Evolutionary conservation across 306 rosid genomes (phyloP).

Genomic region (Rubus parviflorus): DNA sequence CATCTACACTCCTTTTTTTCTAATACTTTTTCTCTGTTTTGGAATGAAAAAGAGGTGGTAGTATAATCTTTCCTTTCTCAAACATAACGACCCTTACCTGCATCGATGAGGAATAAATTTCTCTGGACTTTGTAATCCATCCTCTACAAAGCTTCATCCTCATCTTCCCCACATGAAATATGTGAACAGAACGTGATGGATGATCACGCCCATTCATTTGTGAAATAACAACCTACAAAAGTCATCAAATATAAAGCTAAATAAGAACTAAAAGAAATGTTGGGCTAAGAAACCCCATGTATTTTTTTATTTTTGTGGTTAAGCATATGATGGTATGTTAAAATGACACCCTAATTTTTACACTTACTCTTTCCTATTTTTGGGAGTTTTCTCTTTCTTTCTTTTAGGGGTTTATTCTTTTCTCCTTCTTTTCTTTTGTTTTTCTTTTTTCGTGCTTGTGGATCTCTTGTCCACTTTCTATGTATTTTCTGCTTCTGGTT

Average conservation of each 20-base stretch:
- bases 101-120: conserved; percentile 84
- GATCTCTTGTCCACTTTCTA: too few species aligned
- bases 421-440: too few species aligned
- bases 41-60: background rate
- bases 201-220: conserved; percentile 87
- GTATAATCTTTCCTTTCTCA: background rate
- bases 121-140: conserved; percentile 97
- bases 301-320: background rate
- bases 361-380: too few species aligned
- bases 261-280: conserved; percentile 19
- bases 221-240: conserved; percentile 70
- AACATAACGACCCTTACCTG: conserved; percentile 50
- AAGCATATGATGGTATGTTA: background rate
- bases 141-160: conserved; percentile 93
- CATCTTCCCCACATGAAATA: conserved; percentile 86
- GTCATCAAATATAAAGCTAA: conserved; percentile 20
- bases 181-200: conserved; percentile 83
- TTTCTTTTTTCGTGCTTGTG: too few species aligned
- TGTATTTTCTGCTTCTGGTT: too few species aligned
- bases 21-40: background rate
- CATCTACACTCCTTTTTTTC: background rate
- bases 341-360: background rate
- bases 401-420: too few species aligned
- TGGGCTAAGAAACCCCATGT: background rate
- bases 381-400: too few species aligned